Percentiles rank a stretch among this genome's conserved stretches.
These are phyloP conservation scores for Phaseolus coccineus DNA, from an alignment of 331 rosid genomes.

Conservation along the genomic window DNA sequence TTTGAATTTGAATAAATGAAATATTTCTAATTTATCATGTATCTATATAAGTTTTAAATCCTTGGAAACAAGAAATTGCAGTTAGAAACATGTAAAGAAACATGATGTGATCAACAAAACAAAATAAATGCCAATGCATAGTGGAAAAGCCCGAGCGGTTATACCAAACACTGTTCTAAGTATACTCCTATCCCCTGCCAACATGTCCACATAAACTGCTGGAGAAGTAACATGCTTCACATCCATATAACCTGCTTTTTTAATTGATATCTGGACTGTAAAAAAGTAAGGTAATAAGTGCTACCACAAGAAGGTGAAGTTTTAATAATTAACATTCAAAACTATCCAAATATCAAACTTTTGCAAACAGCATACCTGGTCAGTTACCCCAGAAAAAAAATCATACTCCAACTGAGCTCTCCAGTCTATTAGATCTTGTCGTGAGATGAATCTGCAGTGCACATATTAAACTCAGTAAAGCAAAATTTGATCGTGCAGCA, in stretches of 20 bases:
- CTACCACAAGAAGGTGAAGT: slow-evolving; percentile 49
- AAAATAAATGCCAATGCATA: slow-evolving; percentile 23
- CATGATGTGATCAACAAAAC: not conserved
- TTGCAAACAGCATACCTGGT: slow-evolving; percentile 65
- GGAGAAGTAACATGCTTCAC: slow-evolving; percentile 72
- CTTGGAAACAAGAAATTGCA: slow-evolving; percentile 2
- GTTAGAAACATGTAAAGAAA: slow-evolving; percentile 16
- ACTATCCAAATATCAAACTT: not conserved
- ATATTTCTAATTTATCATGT: slow-evolving; percentile 12
- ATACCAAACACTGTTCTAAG: slow-evolving; percentile 93
- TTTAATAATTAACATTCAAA: slow-evolving; percentile 36
- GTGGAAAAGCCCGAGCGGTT: slow-evolving; percentile 33
- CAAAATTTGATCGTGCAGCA: slow-evolving; percentile 20
- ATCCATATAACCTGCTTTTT: slow-evolving; percentile 86
- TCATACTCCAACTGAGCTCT: slow-evolving; percentile 85
- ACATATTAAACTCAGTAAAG: slow-evolving; percentile 44
- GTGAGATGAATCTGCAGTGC: slow-evolving; percentile 77
- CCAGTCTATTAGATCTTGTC: slow-evolving; percentile 92
- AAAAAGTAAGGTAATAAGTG: slow-evolving; percentile 84
- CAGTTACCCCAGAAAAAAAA: slow-evolving; percentile 53
- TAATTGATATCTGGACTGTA: slow-evolving; percentile 96
- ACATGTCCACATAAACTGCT: slow-evolving; percentile 74
- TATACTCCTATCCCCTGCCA: slow-evolving; percentile 77
- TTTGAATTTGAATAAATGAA: not conserved
- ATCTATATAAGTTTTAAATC: slow-evolving; percentile 8